Base-by-base conservation (phyloP, 495 filamentous ascomycete species). In the Tuber borchii region DNA sequence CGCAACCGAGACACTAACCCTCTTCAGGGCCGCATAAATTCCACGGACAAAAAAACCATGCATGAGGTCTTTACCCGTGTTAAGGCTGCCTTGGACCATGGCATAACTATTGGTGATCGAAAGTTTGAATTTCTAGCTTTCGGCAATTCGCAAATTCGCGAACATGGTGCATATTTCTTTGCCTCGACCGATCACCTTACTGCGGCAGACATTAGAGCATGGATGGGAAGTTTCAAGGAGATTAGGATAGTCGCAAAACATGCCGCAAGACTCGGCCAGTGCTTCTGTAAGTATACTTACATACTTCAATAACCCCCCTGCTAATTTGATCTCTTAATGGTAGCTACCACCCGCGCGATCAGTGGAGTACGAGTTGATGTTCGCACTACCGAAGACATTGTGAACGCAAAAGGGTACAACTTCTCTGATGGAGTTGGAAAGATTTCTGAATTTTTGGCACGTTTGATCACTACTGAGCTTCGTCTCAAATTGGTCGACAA, bases 401-500 rank as follows among this genome's bases (percentile, higher is more conserved):
- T 85, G 2, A 65, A 70, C 26, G 51, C 65, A 20, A 95, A 98
- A 74, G 86, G 97, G 10, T 87, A 87, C 9, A 89, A 91, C 70
- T 98, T 98, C 83, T 94, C 93, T 1, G 95, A 99, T 83, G 96
- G 95, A 5, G 93, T 99, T 65, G 96, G 96, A 19, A 97, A 93
- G 84, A 95, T 99, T 45, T 97, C 95, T 0, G 84, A 84, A 7
- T 90, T 91, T 78, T 86, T 97, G 46, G 93, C 93, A 0, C 83
- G 88, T 46, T 88, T 94, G 82, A 87, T 93, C 26, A 86, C 89
- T 31, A 83, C 86, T 7, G 90, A 94, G 73, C 87, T 94, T 34
- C 56, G 56, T 65, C 56, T 65, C 56, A 85, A 87, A 0, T 82
- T 93, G 45, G 86, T 82, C 22, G 87, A 86, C 6, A 83, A 82